Evolutionary conservation across 768 basidiomycete genomes (phyloP).

Genomic region (Paxillus ammoniavirescens): DNA sequence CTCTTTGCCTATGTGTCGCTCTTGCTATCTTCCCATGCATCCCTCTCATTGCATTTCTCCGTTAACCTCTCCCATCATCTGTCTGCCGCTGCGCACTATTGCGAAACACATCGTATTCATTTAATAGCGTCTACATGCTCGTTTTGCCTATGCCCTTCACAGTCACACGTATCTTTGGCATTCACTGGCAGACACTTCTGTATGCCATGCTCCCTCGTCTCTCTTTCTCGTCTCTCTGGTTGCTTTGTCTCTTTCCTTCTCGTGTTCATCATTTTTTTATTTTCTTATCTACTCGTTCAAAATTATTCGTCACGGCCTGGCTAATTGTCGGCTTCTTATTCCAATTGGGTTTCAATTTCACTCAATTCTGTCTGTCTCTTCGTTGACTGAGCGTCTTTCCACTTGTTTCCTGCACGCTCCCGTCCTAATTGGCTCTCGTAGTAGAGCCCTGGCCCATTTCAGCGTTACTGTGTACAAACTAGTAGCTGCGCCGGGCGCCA

Average conservation of each 20-base stretch:
- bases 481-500: slow-evolving; percentile 33
- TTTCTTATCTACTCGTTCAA: slow-evolving; percentile 29
- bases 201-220: slow-evolving; percentile 22
- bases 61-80: slow-evolving; percentile 14
- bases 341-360: slow-evolving; percentile 12
- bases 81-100: slow-evolving; percentile 30
- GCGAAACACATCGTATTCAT: slow-evolving; percentile 36
- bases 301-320: slow-evolving; percentile 26
- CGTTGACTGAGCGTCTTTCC: slow-evolving; percentile 27
- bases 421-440: slow-evolving; percentile 22
- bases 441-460: slow-evolving; percentile 17
- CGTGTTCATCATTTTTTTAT: slow-evolving; percentile 25
- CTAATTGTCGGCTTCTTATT: slow-evolving; percentile 30
- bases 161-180: slow-evolving; percentile 19
- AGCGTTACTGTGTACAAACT: slow-evolving; percentile 34
- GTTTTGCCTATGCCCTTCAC: slow-evolving; percentile 30
- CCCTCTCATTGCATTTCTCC: slow-evolving; percentile 18
- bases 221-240: slow-evolving; percentile 15
- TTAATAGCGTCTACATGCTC: slow-evolving; percentile 33
- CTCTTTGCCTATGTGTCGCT: slow-evolving; percentile 34
- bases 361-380: slow-evolving; percentile 4
- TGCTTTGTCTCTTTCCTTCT: slow-evolving; percentile 22
- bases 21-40: slow-evolving; percentile 39
- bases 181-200: slow-evolving; percentile 22
- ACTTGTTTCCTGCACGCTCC: slow-evolving; percentile 31